Evolutionary conservation across 1,284 basidiomycete genomes (phyloP), one percentile per base, ranked within the genome.

Genomic region (Caloboletus inedulis): DNA sequence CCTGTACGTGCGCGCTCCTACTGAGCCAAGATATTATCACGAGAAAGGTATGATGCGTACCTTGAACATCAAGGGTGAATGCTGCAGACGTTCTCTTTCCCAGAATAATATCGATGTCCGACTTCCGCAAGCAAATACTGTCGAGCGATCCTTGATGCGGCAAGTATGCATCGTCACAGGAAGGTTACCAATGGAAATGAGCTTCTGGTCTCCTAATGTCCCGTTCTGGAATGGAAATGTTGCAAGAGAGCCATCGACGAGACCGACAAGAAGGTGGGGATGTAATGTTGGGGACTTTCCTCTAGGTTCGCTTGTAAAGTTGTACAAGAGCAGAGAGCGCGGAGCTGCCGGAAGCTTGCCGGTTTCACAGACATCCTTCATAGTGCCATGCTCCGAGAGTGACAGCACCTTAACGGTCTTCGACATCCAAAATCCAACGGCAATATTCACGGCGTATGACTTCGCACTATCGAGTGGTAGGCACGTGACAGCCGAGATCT

Each of bases 231-330:
- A 76, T 13, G 70, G 57, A 58, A 84, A 87, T 6, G 81, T 76
- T 3, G 84, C 77, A n/a, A 96, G 75, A 4, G 82, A 81, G 1
- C 95, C 95, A 66, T 97, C 84, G 6, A 81, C 82, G 5, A 95
- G 73, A 1, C 94, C 94, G 9, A 85, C 82, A 19, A 98, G 73
- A 6, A 98, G 75, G 57, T 86, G 80, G 0, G 81, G 75, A 50
- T 72, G 70, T 54, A 59, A 66, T 43, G 77, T 69, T 13, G 64
- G 49, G 37, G 67, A 71, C 51, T 73, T 72, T 16, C 68, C 53
- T 44, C 57, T 69, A 12, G 63, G 40, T 37, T 70, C 71, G 14
- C 58, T 59, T 8, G 69, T 78, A 64, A 93, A 91, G 55, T 82
- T 81, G 62, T 82, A 77, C 43, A 92, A 66, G n/a, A 90, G 68